Percentiles rank a stretch among this genome's conserved stretches.
phyloP scores from a whole-genome alignment of 2,329 filamentous ascomycete genomes.

The Aspergillus eucalypticola region DNA sequence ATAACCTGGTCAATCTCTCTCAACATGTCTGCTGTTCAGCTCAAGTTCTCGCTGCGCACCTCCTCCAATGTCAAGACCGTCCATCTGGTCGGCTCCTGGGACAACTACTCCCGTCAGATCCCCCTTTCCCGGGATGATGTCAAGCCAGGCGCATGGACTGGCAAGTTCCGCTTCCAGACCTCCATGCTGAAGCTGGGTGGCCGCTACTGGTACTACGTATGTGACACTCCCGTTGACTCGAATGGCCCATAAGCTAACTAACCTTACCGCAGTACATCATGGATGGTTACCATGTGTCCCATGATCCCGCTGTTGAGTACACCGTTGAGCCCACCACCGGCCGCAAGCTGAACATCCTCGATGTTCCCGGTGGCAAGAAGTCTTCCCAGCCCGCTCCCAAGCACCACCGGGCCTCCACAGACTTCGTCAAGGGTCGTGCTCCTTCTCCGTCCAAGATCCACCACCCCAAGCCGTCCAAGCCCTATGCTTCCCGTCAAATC shows the following conservation, averaged over 20 bases:
- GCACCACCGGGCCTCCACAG: slow-evolving; percentile 53
- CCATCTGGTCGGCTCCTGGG: slow-evolving; percentile 96
- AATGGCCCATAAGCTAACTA: slow-evolving; percentile 10
- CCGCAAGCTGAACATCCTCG: slow-evolving; percentile 95
- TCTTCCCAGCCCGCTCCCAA: slow-evolving; percentile 40
- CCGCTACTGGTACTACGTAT: slow-evolving; percentile 97
- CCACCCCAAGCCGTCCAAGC: slow-evolving; percentile 85
- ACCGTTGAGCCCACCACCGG: slow-evolving; percentile 95
- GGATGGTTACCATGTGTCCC: slow-evolving; percentile 96
- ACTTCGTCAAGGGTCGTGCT: slow-evolving; percentile 84
- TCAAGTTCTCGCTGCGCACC: slow-evolving; percentile 94
- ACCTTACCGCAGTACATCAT: slow-evolving; percentile 72
- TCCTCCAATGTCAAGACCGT: slow-evolving; percentile 96
- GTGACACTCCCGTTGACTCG: slow-evolving; percentile 25
- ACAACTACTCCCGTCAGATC: slow-evolving; percentile 92
- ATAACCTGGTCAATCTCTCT: slow-evolving; percentile 35
- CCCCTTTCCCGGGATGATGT: slow-evolving; percentile 85
- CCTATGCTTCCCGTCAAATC: slow-evolving; percentile 83
- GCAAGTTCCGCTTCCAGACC: slow-evolving; percentile 93
- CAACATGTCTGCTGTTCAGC: slow-evolving; percentile 82
- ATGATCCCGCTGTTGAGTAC: slow-evolving; percentile 87
- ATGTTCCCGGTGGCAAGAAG: slow-evolving; percentile 67
- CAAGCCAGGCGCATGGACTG: slow-evolving; percentile 91
- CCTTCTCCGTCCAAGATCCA: slow-evolving; percentile 86
- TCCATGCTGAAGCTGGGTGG: slow-evolving; percentile 81